Percentiles rank a stretch among this genome's conserved stretches.
These are phyloP conservation scores for Apophysomyces sp. DNA, from an alignment of 371 early-diverging fungal species.

Conservation along the genomic window DNA sequence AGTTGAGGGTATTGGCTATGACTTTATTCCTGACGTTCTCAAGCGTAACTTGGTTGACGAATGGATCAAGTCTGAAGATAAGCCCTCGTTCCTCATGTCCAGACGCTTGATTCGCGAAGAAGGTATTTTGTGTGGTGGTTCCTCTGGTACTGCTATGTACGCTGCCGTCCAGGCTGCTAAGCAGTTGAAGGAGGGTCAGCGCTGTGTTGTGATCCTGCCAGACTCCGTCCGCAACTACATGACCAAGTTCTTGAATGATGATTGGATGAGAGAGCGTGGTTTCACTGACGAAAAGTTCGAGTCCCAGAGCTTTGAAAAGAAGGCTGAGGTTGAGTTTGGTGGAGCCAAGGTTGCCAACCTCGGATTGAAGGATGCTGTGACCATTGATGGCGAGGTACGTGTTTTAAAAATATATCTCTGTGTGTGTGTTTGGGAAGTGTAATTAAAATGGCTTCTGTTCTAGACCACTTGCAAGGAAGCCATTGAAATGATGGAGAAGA, in stretches of 20 bases:
- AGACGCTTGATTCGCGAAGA: slow-evolving; percentile 95
- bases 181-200: slow-evolving; percentile 80
- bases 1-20: slow-evolving; percentile 98
- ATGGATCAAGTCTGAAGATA: slow-evolving; percentile 95
- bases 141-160: slow-evolving; percentile 89
- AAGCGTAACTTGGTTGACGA: slow-evolving; percentile 82
- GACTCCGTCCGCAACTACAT: slow-evolving; percentile 98
- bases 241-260: slow-evolving; percentile 95
- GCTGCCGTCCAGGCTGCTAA: slow-evolving; percentile 81
- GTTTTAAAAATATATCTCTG: background rate
- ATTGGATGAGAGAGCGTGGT: slow-evolving; percentile 87
- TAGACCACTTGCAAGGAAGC: slow-evolving; percentile 78
- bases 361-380: slow-evolving; percentile 78
- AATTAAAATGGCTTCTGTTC: background rate
- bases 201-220: slow-evolving; percentile 91
- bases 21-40: slow-evolving; percentile 93
- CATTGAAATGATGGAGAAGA: slow-evolving; percentile 80
- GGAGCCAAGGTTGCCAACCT: slow-evolving; percentile 85
- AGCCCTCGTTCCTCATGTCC: slow-evolving; percentile 92
- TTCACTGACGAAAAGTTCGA: slow-evolving; percentile 64
- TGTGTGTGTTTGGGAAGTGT: too few relatives aligned
- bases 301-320: slow-evolving; percentile 49
- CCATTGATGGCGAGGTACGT: slow-evolving; percentile 51
- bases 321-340: slow-evolving; percentile 75
- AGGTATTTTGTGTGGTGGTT: slow-evolving; percentile 93